Conservation (phyloP, 2,329 filamentous ascomycete genomes). For the Sclerotinia glacialis region DNA sequence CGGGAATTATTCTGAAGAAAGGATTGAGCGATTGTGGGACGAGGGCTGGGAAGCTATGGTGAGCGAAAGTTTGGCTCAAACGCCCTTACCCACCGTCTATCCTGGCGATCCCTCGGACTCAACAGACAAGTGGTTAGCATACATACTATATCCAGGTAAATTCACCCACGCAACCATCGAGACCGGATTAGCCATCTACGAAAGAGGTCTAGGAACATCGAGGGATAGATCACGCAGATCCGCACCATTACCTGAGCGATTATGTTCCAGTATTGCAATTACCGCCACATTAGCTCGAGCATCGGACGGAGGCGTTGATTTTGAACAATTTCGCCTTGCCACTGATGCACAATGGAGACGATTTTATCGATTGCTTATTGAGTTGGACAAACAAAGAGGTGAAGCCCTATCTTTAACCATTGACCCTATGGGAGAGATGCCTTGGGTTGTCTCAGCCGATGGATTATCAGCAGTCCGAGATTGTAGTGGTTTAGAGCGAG, state of each 20-base stretch:
- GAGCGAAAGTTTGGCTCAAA: constrained; percentile 54
- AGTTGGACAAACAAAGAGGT: constrained; percentile 80
- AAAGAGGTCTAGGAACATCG: constrained; percentile 55
- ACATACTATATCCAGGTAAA: constrained; percentile 77
- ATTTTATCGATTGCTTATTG: constrained; percentile 81
- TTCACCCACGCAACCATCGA: constrained; percentile 80
- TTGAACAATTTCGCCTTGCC: constrained; percentile 69
- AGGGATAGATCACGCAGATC: constrained; percentile 46
- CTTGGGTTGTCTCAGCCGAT: constrained; percentile 84
- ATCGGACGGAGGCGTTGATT: constrained; percentile 66
- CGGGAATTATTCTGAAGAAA: constrained; percentile 45
- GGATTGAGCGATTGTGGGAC: constrained; percentile 50
- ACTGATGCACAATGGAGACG: constrained; percentile 83
- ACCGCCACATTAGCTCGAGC: constrained; percentile 64
- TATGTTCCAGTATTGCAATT: constrained; percentile 68
- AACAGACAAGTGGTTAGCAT: constrained; percentile 81
- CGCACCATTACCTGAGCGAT: constrained; percentile 68
- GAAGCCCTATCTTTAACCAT: constrained; percentile 77
- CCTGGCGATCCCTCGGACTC: constrained; percentile 65
- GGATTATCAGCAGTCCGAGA: constrained; percentile 74
- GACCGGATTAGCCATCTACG: constrained; percentile 78
- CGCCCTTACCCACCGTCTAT: constrained; percentile 56
- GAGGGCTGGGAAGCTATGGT: constrained; percentile 69
- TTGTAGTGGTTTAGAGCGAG: constrained; percentile 73
- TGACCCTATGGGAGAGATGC: constrained; percentile 66